Evolutionary conservation across 73 alveolate species (phyloP), one percentile per base, ranked within the genome.

Genomic region (Symbiodinium natans): DNA sequence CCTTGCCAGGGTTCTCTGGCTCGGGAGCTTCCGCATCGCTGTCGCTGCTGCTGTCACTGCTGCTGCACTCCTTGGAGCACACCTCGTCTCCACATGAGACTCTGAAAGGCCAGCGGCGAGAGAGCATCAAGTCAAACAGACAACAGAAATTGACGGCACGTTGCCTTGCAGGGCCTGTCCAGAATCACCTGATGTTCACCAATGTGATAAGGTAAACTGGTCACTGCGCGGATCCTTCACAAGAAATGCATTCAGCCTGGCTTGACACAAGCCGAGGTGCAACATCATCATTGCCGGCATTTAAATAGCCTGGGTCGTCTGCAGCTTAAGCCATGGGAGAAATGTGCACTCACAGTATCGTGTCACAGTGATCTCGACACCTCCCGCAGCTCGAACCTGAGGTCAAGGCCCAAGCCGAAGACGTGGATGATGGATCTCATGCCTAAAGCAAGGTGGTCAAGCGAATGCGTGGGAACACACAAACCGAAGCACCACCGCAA

Each of bases 391-490:
- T n/a, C n/a, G n/a, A n/a, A n/a, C n/a, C n/a, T n/a, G n/a, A n/a
- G n/a, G n/a, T n/a, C n/a, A n/a, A 10, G 42, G 33, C 95, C 97
- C 77, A 90, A 42, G 38, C 97, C 97, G 39, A 90, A 71, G 80
- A 90, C 97, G 42, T 90, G 97, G 80, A 90, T 90, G 88, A 90
- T 33, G 38, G 97, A 90, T 71, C 97, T 68, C 89, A 68, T 36
- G 21, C 95, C 95, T 63, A 74, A 6, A 19, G 31, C 73, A 41
- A 1, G 2, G 15, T 7, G 21, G 21, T 21, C 38, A 10, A 15
- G 5, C 63, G 34, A 9, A 9, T 36, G 48, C 11, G 48, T 29
- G 11, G 36, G 11, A n/a, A 2, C 36, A 31, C 10, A 29, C 17
- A 11, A 34, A 75, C 48, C n/a, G 25, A 1, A 8, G 27, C 31